These are phyloP conservation scores for Leucaena leucocephala DNA, from an alignment of 306 rosid genomes.

Conservation along the genomic window DNA sequence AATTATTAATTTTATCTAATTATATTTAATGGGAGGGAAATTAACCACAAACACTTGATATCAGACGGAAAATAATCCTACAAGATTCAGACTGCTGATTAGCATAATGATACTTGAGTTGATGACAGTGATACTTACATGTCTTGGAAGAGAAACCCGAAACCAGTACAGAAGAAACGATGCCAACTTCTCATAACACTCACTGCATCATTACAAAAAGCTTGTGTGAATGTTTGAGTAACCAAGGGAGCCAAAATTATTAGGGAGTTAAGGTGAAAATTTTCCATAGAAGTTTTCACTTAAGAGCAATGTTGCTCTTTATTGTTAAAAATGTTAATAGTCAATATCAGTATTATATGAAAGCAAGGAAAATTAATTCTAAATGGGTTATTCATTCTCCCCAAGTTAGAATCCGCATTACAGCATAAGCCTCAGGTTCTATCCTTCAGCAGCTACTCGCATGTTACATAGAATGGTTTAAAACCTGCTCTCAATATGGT, in stretches of 20 bases:
- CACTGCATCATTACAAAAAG: slow-evolving; percentile 54
- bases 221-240: slow-evolving; percentile 5
- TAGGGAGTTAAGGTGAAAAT: too few species aligned
- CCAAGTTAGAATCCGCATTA: too few species aligned
- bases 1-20: too few species aligned
- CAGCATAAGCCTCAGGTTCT: too few species aligned
- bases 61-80: not conserved
- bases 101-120: not conserved
- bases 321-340: too few species aligned
- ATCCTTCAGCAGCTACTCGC: not conserved
- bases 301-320: too few species aligned
- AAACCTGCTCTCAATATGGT: not conserved
- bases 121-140: slow-evolving; percentile 47
- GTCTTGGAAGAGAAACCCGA: slow-evolving; percentile 67
- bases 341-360: too few species aligned
- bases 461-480: slow-evolving; percentile 1
- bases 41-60: too few species aligned
- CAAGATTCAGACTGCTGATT: slow-evolving; percentile 6
- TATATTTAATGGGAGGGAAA: too few species aligned
- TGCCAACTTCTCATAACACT: slow-evolving; percentile 75
- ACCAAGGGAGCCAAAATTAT: not conserved
- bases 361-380: too few species aligned
- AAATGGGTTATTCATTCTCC: too few species aligned
- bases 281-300: too few species aligned
- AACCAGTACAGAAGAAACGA: slow-evolving; percentile 89